These are phyloP conservation scores for Geranomyces michiganensis DNA, from an alignment of 192 early-diverging fungal genomes.

Conservation along the genomic window DNA sequence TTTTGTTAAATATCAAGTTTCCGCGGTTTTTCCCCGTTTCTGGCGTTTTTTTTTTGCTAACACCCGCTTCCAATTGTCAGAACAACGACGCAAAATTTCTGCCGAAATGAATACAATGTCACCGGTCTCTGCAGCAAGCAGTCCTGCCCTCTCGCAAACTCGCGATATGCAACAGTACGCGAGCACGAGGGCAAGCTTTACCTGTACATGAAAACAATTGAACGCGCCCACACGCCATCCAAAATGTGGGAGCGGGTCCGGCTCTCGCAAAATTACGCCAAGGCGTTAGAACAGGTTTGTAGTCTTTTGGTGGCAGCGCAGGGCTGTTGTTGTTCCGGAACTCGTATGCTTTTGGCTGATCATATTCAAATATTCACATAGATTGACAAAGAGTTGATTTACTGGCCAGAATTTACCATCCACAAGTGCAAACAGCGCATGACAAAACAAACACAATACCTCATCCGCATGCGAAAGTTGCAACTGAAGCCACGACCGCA, in stretches of 20 bases:
- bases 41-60: neutral
- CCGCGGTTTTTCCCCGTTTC: too few species aligned
- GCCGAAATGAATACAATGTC: constrained; percentile 95
- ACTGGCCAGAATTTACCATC: constrained; percentile 89
- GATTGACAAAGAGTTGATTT: constrained; percentile 87
- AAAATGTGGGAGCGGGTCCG: constrained; percentile 91
- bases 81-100: constrained; percentile 86
- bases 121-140: constrained; percentile 94
- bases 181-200: constrained; percentile 81
- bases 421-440: constrained; percentile 97
- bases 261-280: constrained; percentile 87
- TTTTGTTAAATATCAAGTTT: too few species aligned
- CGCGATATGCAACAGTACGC: constrained; percentile 91
- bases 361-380: constrained; percentile 11
- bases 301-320: too few species aligned
- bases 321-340: too few species aligned
- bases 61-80: constrained; percentile 41
- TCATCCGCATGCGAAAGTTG: constrained; percentile 91
- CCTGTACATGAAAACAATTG: constrained; percentile 93
- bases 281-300: constrained; percentile 75
- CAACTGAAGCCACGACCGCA: constrained; percentile 79
- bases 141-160: constrained; percentile 95
- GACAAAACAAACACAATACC: constrained; percentile 94
- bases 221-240: constrained; percentile 91
- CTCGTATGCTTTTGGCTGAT: neutral